Evolutionary conservation across 164 flowering plant genomes (phyloP), one percentile per base, ranked within the genome.

Genomic region (Sedum album): DNA sequence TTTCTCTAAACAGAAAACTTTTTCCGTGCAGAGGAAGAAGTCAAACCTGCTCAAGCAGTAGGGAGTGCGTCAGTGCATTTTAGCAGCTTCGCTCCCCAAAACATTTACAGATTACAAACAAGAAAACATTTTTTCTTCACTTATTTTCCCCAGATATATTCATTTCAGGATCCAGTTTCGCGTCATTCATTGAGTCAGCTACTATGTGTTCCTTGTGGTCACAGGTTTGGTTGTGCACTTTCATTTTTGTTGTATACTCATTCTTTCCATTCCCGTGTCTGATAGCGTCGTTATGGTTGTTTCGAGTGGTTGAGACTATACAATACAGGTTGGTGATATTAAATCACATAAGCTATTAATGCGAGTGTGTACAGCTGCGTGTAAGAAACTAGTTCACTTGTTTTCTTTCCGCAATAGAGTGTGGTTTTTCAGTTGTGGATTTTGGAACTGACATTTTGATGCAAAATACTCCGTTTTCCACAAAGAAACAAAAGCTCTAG

Each of bases 61-160:
- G 89, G 87, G 86, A 81, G 84, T 85, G 88, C 85, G 67, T 86
- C 89, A 81, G 84, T 85, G 88, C 85, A 68, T 86, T 91, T 91
- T 80, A 85, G 90, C 93, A 88, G 90, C 83, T 81, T 85, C 88
- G 83, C 90, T 85, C 82, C 91, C 88, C 84, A 68, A 75, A 87
- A 79, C 77, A 79, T 76, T 67, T 70, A 74, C 72, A 66, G 46
- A 41, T 41, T 11, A 41, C 46, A 41, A 41, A 41, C 11, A 41
- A 41, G 46, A 41, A 41, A 20, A n/a, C 46, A 4, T 41, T 41
- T 41, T 41, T 13, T 41, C 46, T 41, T 41, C 46, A 31, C 68
- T 64, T 65, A 77, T 72, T 69, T 51, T 71, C 62, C 46, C 46
- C 46, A 41, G 46, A 41, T 41, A 6, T 38, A 38, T 41, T 41